Evolutionary conservation across 2,329 filamentous ascomycete genomes (phyloP).

Genomic region (Fusarium pseudonygamai): DNA sequence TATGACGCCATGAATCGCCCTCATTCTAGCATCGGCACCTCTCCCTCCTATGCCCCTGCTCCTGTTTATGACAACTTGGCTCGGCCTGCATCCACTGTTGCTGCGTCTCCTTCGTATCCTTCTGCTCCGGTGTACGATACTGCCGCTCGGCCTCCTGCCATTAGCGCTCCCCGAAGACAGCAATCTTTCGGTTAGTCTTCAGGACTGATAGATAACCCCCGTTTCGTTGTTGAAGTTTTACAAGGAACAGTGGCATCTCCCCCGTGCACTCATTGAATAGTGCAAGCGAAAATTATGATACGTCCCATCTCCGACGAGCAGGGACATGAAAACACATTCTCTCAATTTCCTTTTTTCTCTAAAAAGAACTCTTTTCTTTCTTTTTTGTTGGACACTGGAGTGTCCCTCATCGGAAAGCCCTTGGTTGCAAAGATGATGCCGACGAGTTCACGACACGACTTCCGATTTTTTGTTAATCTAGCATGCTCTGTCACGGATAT

Average conservation of each 20-base stretch:
- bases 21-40: constrained; percentile 56
- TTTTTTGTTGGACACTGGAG: constrained; percentile 43
- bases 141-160: constrained; percentile 57
- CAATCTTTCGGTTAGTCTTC: constrained; percentile 38
- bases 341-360: constrained; percentile 31
- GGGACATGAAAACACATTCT: constrained; percentile 28
- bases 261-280: neutral
- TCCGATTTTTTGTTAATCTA: constrained; percentile 48
- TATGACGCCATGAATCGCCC: constrained; percentile 63
- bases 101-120: constrained; percentile 22
- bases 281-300: constrained; percentile 16
- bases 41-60: constrained; percentile 30
- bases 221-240: neutral
- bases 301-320: neutral
- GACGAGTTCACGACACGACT: constrained; percentile 51
- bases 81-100: constrained; percentile 23
- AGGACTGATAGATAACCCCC: neutral
- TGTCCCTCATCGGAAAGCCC: constrained; percentile 39
- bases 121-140: constrained; percentile 60
- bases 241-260: constrained; percentile 7
- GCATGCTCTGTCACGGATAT: constrained; percentile 50
- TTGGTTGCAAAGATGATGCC: constrained; percentile 44
- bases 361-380: constrained; percentile 28
- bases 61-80: constrained; percentile 18
- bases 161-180: constrained; percentile 54